phyloP scores from a whole-genome alignment of 1,139 yeast species.

The Pichia terricola region DNA sequence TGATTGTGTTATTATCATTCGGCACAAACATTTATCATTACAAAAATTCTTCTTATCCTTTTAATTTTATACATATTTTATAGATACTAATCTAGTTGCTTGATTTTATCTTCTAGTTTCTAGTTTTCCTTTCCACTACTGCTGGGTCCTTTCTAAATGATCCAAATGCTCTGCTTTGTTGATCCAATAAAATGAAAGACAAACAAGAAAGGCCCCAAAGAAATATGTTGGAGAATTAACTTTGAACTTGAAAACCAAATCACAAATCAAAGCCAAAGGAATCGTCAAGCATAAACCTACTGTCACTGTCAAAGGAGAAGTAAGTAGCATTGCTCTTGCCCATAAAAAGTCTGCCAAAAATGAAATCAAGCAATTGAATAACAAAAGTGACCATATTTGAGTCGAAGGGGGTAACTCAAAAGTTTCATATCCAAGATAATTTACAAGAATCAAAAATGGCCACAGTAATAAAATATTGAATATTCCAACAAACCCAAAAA shows the following conservation, averaged over 20 bases:
- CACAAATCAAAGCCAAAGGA: slow-evolving; percentile 92
- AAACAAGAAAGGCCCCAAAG: slow-evolving; percentile 71
- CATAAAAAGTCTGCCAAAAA: slow-evolving; percentile 86
- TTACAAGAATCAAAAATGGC: slow-evolving; percentile 68
- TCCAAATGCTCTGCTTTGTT: slow-evolving; percentile 56
- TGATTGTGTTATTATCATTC: slow-evolving; percentile 28
- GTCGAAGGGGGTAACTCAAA: slow-evolving; percentile 59
- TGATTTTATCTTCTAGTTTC: too few species aligned
- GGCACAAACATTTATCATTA: slow-evolving; percentile 28
- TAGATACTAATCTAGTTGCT: not conserved
- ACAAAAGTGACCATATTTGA: slow-evolving; percentile 44
- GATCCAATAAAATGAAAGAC: slow-evolving; percentile 73
- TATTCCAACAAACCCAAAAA: slow-evolving; percentile 91
- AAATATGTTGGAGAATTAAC: slow-evolving; percentile 52
- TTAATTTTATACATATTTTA: slow-evolving; percentile 13
- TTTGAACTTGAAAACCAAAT: slow-evolving; percentile 62
- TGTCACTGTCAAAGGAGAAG: slow-evolving; percentile 90
- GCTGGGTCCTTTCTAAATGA: too few species aligned
- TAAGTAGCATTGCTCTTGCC: slow-evolving; percentile 89
- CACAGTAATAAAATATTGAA: slow-evolving; percentile 68
- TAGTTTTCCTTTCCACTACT: too few species aligned
- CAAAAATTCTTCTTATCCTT: slow-evolving; percentile 33
- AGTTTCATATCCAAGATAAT: slow-evolving; percentile 52
- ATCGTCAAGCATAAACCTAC: slow-evolving; percentile 90
- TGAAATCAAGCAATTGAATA: slow-evolving; percentile 64